Evolutionary conservation across 2,329 filamentous ascomycete species (phyloP), one percentile per base, ranked within the genome.

Genomic region (Diaporthe citriasiana): DNA sequence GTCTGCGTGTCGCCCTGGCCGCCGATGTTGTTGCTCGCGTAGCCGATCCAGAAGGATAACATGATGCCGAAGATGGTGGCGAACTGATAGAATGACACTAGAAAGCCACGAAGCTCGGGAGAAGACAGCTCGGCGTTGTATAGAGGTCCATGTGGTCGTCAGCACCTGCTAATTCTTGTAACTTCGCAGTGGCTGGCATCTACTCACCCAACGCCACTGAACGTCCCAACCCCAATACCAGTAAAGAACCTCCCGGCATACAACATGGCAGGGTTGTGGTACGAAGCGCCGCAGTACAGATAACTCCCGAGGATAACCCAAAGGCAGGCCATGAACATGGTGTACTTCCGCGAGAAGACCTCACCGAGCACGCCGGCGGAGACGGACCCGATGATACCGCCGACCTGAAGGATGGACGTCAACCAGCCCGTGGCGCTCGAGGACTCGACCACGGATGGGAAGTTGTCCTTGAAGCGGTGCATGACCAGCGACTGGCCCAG

Each of bases 51-150:
- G 79, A 86, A 87, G 0, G 83, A 85, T 30, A 89, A 82, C 84
- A 87, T 86, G 70, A 91, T 88, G 25, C 88, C 89, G 40, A 89
- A 84, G 6, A 87, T 89, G 73, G 90, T 92, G 7, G 89, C 89
- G 22, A 93, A 86, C 76, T 92, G 91, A 74, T 93, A 91, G 12
- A 93, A 85, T 8, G 89, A 90, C 19, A 93, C 90, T 2, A 93
- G 85, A 22, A 91, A 88, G 50, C 92, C 92, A 73, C 92, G 85
- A n/a, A 93, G 86, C 79, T 93, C 91, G 1, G 92, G 91, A 13
- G 91, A 87, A 1, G 89, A 87, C 7, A 87, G 82, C 78, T 90
- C 89, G 35, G 86, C 85, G 63, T 87, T 87, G 78, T 88, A 88
- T 0, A 88, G 77, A 1, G 86, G 86, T 9, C 63, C 53, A 7